These are phyloP conservation scores for Penicillium decumbens DNA, from an alignment of 2,329 filamentous ascomycete genomes.

Conservation along the genomic window DNA sequence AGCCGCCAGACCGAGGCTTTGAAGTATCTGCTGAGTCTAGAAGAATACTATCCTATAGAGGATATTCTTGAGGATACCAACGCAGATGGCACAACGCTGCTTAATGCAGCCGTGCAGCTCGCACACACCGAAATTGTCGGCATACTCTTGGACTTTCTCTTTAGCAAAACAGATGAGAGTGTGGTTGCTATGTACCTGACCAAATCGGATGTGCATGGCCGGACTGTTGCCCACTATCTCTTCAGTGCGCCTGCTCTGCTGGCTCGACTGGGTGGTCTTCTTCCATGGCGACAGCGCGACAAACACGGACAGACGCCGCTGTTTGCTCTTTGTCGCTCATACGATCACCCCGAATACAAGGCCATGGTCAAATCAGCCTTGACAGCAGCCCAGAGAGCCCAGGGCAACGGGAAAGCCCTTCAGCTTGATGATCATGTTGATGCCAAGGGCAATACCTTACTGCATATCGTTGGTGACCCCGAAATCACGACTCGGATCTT, in stretches of 20 bases:
- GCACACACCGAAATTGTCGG: conserved; percentile 71
- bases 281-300: conserved; percentile 87
- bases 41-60: conserved; percentile 67
- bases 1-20: conserved; percentile 67
- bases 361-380: conserved; percentile 83
- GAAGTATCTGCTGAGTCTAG: conserved; percentile 71
- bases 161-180: conserved; percentile 52
- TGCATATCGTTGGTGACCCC: conserved; percentile 92
- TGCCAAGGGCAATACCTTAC: conserved; percentile 82
- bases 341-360: conserved; percentile 83
- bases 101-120: conserved; percentile 86
- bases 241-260: conserved; percentile 87
- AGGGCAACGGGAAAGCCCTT: conserved; percentile 72
- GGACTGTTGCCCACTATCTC: conserved; percentile 90
- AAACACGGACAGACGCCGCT: conserved; percentile 97
- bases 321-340: conserved; percentile 90
- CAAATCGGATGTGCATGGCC: conserved; percentile 74
- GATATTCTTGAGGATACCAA: conserved; percentile 78
- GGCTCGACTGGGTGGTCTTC: conserved; percentile 64
- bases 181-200: conserved; percentile 65
- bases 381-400: conserved; percentile 65
- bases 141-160: conserved; percentile 67
- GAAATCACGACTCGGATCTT: conserved; percentile 71
- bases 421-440: conserved; percentile 93
- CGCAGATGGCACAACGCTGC: conserved; percentile 79